Evolutionary conservation across 441 rosid species (phyloP), one percentile per base, ranked within the genome.

Genomic region (Bruguiera hainesii): DNA sequence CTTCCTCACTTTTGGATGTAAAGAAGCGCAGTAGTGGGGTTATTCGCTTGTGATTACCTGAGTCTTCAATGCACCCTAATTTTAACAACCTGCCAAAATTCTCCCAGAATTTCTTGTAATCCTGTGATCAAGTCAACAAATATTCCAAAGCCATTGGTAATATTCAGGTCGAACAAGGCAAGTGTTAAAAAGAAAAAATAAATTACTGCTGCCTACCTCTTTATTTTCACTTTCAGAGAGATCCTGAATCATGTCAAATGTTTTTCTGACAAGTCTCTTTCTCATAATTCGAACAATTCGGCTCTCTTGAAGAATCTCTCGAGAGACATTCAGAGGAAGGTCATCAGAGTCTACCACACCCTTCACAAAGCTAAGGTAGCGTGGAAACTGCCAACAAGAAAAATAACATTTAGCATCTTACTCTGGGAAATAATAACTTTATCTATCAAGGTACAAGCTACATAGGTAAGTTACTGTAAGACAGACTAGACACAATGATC

Each of bases 291-390:
- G 85, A 73, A 96, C 97, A 74, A 96, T 85, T 75, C 97, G 81
- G 74, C 97, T 93, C 78, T 96, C 98, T 84, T 96, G 98, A 72
- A 96, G 96, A 75, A 96, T 93, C 74, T 96, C 98, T 65, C 98
- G 83, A 51, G 99, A 96, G 28, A 96, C 98, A 58, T 93, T 96
- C 50, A 96, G 97, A 61, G 98, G 98, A 79, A 96, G 98, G 76
- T 96, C 98, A 29, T 96, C 67, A 0, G 98, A 96, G 77, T 96
- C 99, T 52, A 96, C 93, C 29, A 96, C 96, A 80, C 98, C 98
- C 82, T 85, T 96, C 51, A 90, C 99, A 61, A 93, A 93, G 85
- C 99, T 92, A 83, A 96, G 78, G 75, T 96, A 96, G 29, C 98
- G 84, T 0, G 98, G 98, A 71, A 96, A 95, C 97, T 94, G 84